Percentiles rank a stretch among this genome's conserved stretches.
Conservation (phyloP, 179 eudicot genomes). For the Silene noctiflora region DNA sequence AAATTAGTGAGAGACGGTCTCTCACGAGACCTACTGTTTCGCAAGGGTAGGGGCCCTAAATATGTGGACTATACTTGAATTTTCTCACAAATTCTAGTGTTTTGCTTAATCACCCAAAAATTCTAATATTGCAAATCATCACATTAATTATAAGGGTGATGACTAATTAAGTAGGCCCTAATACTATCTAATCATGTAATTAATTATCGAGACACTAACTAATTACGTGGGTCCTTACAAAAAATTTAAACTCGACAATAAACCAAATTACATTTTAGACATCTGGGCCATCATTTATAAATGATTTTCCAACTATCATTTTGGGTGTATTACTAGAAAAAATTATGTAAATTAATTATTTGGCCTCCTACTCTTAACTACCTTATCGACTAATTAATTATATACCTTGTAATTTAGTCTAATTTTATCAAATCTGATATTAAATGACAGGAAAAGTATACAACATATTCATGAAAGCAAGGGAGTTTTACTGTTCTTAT, state of each 20-base stretch:
- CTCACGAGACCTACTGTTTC: too few species aligned
- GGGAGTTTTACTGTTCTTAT: too few species aligned
- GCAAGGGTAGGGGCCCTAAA: background rate
- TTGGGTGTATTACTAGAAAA: background rate
- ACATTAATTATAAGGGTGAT: background rate
- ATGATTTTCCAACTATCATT: background rate
- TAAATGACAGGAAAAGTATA: background rate
- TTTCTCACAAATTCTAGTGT: background rate
- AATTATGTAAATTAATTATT: background rate
- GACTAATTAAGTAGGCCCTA: conserved; percentile 9
- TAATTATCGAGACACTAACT: too few species aligned
- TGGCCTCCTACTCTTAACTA: background rate
- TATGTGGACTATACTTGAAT: background rate
- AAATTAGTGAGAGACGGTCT: too few species aligned
- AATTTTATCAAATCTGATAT: background rate
- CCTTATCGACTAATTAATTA: background rate
- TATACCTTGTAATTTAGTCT: background rate
- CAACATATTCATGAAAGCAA: background rate
- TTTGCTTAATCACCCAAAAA: background rate
- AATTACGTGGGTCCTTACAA: background rate
- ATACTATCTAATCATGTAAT: background rate
- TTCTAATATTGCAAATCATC: background rate
- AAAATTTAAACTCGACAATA: background rate
- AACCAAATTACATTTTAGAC: background rate
- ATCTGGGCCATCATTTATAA: background rate